phyloP scores from a whole-genome alignment of 2,329 filamentous ascomycete species.

The Ustulina deusta region DNA sequence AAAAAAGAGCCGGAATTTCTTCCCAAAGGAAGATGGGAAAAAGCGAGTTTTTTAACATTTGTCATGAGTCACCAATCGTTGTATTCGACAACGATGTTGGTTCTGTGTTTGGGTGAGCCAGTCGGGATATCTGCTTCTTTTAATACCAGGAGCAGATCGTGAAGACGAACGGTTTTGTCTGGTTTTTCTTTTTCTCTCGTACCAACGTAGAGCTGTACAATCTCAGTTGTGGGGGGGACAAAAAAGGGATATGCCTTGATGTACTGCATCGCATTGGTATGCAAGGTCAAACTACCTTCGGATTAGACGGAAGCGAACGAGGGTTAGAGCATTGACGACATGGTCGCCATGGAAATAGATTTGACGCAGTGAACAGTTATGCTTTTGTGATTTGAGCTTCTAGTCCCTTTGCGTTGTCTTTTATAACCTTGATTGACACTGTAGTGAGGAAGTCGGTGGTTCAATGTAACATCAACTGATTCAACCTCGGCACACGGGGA shows the following conservation, averaged over 20 bases:
- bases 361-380: neutral
- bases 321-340: neutral
- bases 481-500: too few relatives aligned
- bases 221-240: slow-evolving; percentile 26
- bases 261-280: slow-evolving; percentile 37
- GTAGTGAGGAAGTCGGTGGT: neutral
- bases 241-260: slow-evolving; percentile 42
- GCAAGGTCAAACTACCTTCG: slow-evolving; percentile 1
- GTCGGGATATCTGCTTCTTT: neutral
- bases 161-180: neutral
- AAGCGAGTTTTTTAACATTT: slow-evolving; percentile 9
- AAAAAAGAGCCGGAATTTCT: slow-evolving; percentile 12
- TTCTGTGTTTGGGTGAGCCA: slow-evolving; percentile 9
- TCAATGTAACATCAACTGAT: too few relatives aligned
- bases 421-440: neutral
- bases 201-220: slow-evolving; percentile 14
- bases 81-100: neutral
- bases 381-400: neutral
- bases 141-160: slow-evolving; percentile 11
- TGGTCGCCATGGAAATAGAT: slow-evolving; percentile 12
- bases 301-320: slow-evolving; percentile 4
- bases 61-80: neutral
- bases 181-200: slow-evolving; percentile 7
- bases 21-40: neutral
- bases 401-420: neutral